These are phyloP conservation scores for Dalbergia cultrata DNA, from an alignment of 306 rosid genomes.

Conservation along the genomic window DNA sequence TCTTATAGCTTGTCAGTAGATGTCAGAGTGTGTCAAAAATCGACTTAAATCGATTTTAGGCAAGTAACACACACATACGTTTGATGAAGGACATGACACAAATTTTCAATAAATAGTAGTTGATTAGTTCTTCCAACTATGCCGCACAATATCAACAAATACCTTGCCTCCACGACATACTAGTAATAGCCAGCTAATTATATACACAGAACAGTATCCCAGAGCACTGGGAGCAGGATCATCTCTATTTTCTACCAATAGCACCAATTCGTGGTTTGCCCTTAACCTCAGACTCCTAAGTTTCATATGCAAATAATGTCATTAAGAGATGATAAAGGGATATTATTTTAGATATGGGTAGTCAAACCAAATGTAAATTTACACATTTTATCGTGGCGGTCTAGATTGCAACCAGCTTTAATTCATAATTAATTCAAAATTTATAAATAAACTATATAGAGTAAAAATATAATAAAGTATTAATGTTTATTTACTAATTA, in stretches of 20 bases:
- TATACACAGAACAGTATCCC: constrained; percentile 20
- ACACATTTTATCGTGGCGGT: too few relatives aligned
- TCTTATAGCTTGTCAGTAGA: too few relatives aligned
- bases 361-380: constrained; percentile 33
- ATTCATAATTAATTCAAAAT: too few relatives aligned
- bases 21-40: too few relatives aligned
- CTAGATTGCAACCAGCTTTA: too few relatives aligned
- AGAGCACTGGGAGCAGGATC: constrained; percentile 17
- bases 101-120: neutral
- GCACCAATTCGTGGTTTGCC: constrained; percentile 65
- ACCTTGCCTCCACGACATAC: constrained; percentile 12
- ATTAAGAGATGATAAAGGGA: constrained; percentile 32
- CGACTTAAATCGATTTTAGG: too few relatives aligned
- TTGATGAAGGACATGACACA: neutral
- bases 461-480: too few relatives aligned
- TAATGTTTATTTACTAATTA: too few relatives aligned
- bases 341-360: neutral
- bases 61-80: neutral
- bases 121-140: constrained; percentile 28
- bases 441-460: too few relatives aligned
- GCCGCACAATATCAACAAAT: constrained; percentile 29
- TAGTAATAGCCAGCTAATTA: constrained; percentile 17
- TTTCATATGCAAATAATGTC: constrained; percentile 28
- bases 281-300: constrained; percentile 67
- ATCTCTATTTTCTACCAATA: constrained; percentile 57